phyloP scores from a whole-genome alignment of 129 eudicot genomes.

The Chrysanthemum seticuspe region DNA sequence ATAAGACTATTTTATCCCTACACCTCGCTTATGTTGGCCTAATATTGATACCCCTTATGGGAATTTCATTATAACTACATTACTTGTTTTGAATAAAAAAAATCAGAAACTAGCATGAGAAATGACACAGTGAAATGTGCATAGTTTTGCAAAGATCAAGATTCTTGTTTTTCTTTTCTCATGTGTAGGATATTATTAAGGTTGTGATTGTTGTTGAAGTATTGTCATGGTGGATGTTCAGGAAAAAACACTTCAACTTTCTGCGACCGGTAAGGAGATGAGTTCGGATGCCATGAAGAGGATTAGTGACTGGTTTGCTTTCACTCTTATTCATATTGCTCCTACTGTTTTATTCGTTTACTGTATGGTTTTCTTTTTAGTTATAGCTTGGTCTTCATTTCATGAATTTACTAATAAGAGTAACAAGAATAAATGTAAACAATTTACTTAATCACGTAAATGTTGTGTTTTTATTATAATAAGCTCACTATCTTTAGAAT shows the following conservation, averaged over 20 bases:
- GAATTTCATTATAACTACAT: constrained; percentile 3
- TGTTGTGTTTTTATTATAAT: not conserved
- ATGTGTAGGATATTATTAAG: constrained; percentile 7
- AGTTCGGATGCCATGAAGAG: constrained; percentile 80
- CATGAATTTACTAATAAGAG: too few species aligned
- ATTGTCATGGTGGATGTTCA: constrained; percentile 51
- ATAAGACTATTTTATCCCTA: constrained; percentile 9
- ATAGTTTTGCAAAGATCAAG: not conserved
- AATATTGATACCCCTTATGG: constrained; percentile 8
- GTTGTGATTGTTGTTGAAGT: constrained; percentile 22
- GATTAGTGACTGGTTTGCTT: constrained; percentile 80
- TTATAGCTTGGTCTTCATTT: constrained; percentile 1
- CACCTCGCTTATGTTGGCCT: not conserved
- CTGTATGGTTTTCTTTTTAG: not conserved
- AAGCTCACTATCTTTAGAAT: not conserved
- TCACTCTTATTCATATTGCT: constrained; percentile 12
- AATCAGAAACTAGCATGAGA: constrained; percentile 1
- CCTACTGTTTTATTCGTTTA: not conserved
- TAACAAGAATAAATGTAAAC: not conserved
- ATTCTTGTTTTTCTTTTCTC: not conserved
- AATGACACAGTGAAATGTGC: not conserved
- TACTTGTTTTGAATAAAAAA: constrained; percentile 13
- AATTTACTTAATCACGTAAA: not conserved
- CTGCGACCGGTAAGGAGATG: constrained; percentile 52
- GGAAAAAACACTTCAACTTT: constrained; percentile 38